These are phyloP conservation scores for Galeopsis tetrahit DNA, from an alignment of 257 asterid genomes.

Conservation along the genomic window DNA sequence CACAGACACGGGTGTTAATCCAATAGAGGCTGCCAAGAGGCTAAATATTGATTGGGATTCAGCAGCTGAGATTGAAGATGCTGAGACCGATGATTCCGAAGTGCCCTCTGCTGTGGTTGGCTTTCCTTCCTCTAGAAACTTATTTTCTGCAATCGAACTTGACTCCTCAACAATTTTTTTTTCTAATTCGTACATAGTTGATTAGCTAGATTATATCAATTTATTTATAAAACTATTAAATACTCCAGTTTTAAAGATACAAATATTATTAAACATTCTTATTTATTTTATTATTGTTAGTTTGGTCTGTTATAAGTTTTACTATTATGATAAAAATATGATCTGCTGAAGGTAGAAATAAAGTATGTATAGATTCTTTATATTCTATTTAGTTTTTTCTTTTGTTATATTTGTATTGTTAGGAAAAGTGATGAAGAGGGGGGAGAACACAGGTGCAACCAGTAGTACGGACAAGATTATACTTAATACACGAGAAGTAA, in stretches of 20 bases:
- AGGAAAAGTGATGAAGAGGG: too few relatives aligned
- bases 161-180: background rate
- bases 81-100: constrained; percentile 59
- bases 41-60: constrained; percentile 93
- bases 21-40: constrained; percentile 84
- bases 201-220: background rate
- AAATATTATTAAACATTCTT: background rate
- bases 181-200: background rate
- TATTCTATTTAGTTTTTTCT: too few relatives aligned
- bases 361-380: too few relatives aligned
- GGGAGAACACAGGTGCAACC: too few relatives aligned
- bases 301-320: background rate
- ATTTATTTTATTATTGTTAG: background rate
- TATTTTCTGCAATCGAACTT: background rate
- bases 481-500: too few relatives aligned
- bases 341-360: too few relatives aligned
- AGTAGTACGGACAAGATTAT: too few relatives aligned
- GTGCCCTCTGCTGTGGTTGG: constrained; percentile 86
- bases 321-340: too few relatives aligned
- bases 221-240: background rate
- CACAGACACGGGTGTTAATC: constrained; percentile 88
- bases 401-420: too few relatives aligned
- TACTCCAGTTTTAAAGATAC: background rate
- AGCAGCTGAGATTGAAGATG: constrained; percentile 87
- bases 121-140: constrained; percentile 31